Evolutionary conservation across 306 rosid species (phyloP).

Genomic region (Rosa persica): DNA sequence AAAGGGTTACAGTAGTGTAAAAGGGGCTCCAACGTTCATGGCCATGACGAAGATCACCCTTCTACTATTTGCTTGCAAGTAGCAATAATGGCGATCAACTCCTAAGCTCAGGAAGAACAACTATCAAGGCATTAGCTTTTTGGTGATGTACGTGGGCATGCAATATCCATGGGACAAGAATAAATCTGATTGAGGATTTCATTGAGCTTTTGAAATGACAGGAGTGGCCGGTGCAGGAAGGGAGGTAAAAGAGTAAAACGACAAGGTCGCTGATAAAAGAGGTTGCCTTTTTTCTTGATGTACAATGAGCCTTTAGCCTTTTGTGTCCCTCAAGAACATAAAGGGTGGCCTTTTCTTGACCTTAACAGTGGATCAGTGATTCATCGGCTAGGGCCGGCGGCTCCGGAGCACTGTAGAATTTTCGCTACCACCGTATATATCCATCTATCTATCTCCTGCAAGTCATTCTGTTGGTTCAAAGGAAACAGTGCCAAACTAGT

Average conservation of each 20-base stretch:
- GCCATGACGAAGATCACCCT: constrained; percentile 4
- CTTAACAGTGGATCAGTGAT: constrained; percentile 14
- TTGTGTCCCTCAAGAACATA: constrained; percentile 18
- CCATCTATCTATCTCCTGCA: no score
- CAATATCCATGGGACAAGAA: constrained; percentile 12
- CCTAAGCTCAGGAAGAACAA: neutral
- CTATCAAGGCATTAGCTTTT: neutral
- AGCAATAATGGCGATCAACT: neutral
- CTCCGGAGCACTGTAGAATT: no score
- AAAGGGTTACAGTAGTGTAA: neutral
- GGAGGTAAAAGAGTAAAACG: constrained; percentile 22
- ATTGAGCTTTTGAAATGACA: constrained; percentile 29
- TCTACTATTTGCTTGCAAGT: neutral
- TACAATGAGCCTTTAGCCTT: constrained; percentile 12
- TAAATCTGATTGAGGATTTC: constrained; percentile 4
- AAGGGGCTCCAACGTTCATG: neutral
- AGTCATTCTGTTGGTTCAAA: neutral
- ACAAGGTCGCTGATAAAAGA: constrained; percentile 28
- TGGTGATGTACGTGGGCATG: neutral
- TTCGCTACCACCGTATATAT: no score
- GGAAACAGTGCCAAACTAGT: neutral
- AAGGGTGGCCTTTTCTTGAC: constrained; percentile 24
- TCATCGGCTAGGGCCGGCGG: neutral
- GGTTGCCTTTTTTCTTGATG: constrained; percentile 26
- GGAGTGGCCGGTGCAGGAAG: constrained; percentile 20